phyloP scores from a whole-genome alignment of 2,329 filamentous ascomycete genomes.

The Colletotrichum melonis region DNA sequence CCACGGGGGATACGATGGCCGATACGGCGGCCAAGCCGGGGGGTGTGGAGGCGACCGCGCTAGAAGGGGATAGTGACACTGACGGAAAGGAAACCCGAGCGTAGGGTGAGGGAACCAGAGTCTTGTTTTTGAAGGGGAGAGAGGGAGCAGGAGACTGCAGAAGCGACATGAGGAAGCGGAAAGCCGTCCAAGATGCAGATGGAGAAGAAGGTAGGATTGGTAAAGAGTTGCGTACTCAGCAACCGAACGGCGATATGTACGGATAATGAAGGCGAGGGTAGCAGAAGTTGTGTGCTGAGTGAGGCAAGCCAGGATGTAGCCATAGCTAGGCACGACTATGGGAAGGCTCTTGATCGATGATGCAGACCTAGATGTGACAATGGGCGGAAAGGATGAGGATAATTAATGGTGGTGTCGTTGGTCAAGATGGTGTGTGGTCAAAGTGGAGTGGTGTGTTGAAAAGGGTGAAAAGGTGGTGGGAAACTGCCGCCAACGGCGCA shows the following conservation, averaged over 20 bases:
- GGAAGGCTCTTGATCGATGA: conserved; percentile 12
- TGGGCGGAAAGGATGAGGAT: not conserved
- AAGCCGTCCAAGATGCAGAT: not conserved
- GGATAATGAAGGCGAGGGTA: not conserved
- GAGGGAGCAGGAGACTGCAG: not conserved
- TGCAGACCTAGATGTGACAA: conserved; percentile 3
- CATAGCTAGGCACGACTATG: not conserved
- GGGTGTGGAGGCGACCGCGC: not conserved
- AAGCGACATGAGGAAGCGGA: not conserved
- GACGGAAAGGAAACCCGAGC: not conserved
- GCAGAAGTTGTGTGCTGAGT: not conserved
- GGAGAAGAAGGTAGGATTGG: not conserved
- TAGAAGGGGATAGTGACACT: not conserved
- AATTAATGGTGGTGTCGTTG: not conserved
- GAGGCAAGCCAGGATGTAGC: not conserved
- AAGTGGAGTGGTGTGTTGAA: not conserved
- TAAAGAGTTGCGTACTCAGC: not conserved
- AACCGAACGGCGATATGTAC: not conserved
- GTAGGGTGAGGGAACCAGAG: not conserved
- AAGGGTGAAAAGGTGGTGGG: not conserved
- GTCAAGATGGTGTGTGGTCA: not conserved
- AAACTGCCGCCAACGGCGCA: not conserved
- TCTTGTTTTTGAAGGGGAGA: not conserved
- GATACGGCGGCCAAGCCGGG: conserved; percentile 21
- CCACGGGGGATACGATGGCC: conserved; percentile 25